phyloP scores from a whole-genome alignment of 306 rosid genomes.

The Hylodesmum podocarpum region DNA sequence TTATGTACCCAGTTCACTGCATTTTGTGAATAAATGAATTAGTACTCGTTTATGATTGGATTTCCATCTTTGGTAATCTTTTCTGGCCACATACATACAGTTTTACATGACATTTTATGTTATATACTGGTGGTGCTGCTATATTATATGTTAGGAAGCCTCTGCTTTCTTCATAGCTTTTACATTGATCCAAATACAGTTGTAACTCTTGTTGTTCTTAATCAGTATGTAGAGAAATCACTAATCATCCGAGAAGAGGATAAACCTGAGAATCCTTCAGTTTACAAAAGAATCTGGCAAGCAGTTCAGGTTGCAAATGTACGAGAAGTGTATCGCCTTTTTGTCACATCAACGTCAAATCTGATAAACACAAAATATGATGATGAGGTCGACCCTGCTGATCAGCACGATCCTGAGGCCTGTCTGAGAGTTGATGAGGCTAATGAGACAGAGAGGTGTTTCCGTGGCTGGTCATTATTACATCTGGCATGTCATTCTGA shows the following conservation, averaged over 20 bases:
- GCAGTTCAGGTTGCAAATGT: conserved; percentile 63
- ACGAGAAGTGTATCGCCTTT: conserved; percentile 71
- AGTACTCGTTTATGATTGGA: background rate
- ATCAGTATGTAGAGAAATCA: conserved; percentile 79
- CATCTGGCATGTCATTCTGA: conserved; percentile 79
- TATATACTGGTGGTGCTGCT: background rate
- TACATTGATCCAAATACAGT: conserved; percentile 7
- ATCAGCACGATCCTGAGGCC: conserved; percentile 53
- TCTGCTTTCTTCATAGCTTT: conserved; percentile 8
- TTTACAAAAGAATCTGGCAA: conserved; percentile 65
- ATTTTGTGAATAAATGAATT: background rate
- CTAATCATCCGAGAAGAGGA: conserved; percentile 57
- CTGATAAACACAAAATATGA: conserved; percentile 63
- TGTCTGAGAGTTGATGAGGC: conserved; percentile 47
- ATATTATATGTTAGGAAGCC: conserved; percentile 19
- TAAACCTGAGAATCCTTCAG: conserved; percentile 43
- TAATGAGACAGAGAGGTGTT: conserved; percentile 54
- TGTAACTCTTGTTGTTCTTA: conserved; percentile 27
- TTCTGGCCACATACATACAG: too few species aligned
- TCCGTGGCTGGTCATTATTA: conserved; percentile 79
- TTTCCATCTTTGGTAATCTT: background rate
- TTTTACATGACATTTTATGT: conserved; percentile 22
- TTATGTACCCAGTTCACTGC: conserved; percentile 9
- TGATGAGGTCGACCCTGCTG: conserved; percentile 49
- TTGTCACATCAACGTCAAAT: conserved; percentile 57